Evolutionary conservation across 345 rosid genomes (phyloP).

Genomic region (Acer campestre): DNA sequence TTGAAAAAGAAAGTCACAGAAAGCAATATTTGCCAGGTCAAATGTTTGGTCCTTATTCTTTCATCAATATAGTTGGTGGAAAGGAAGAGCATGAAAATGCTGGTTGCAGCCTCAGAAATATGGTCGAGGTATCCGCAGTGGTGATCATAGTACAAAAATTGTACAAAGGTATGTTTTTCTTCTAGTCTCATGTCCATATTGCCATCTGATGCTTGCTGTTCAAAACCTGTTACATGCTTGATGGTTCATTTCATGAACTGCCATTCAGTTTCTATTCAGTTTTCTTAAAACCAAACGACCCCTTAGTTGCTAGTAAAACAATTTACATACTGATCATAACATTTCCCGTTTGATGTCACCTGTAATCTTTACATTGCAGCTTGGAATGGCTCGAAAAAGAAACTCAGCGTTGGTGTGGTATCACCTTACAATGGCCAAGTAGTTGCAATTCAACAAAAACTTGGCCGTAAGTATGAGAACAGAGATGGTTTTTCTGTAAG

Average conservation of each 20-base stretch:
- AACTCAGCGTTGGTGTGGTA: neutral
- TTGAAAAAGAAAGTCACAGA: conserved; percentile 30
- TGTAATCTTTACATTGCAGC: neutral
- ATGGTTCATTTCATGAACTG: too few relatives aligned
- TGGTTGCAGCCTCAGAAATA: conserved; percentile 32
- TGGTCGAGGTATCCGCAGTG: conserved; percentile 46
- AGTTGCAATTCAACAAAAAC: neutral
- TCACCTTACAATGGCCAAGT: neutral
- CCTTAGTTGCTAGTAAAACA: too few relatives aligned
- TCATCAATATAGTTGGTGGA: conserved; percentile 41
- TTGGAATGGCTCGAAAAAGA: neutral
- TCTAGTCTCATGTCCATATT: neutral
- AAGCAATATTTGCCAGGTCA: conserved; percentile 37
- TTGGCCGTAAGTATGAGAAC: neutral
- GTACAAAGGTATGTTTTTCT: conserved; percentile 36
- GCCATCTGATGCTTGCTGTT: neutral
- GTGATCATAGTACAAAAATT: conserved; percentile 29
- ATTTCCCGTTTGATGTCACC: neutral
- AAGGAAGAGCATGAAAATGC: conserved; percentile 31
- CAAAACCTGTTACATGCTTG: too few relatives aligned
- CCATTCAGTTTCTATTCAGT: too few relatives aligned
- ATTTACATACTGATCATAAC: too few relatives aligned
- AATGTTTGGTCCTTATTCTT: conserved; percentile 54
- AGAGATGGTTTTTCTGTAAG: neutral
- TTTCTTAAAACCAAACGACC: too few relatives aligned